Evolutionary conservation across 108 stramenopile genomes (phyloP), one percentile per base, ranked within the genome.

Genomic region (Nannochloropsis granulata): DNA sequence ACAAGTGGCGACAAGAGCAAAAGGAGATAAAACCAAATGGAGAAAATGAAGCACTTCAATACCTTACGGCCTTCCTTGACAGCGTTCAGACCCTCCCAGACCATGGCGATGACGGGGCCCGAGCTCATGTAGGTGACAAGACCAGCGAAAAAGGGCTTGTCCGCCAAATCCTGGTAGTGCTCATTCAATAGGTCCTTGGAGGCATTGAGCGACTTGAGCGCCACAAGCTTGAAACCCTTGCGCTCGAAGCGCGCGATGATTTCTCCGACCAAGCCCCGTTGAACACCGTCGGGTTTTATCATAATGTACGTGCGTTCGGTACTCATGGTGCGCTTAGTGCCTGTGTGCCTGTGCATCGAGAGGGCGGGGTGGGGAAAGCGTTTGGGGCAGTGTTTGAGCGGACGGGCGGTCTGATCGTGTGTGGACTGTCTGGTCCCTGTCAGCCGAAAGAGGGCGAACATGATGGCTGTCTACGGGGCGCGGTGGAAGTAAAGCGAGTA

Each of bases 251-350:
- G 96, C 83, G 91, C 92, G 93, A 98, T 95, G 92, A 99, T 97
- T 88, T 99, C 96, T 56, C 97, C 97, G 79, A 97, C 93, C 78
- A 98, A 91, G 85, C 95, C 95, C 86, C 98, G 94, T 90, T 97
- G 96, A 85, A 99, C 98, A 81, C 97, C 98, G 88, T 99, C 98
- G 34, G 98, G 98, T 93, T 99, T 97, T 93, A 96, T 93, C 95
- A 95, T 94, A 83, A 96, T 90, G 90, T 94, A 95, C 24, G 93
- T 95, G 79, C 94, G 92, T 89, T 95, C 95, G 79, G 91, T 93
- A 34, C 43, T 82, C 56, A 43, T 44, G 25, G n/a, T 82, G 82
- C 5, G 34, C 34, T 34, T 34, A 34, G 5, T 34, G 34, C 34
- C 34, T 34, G 34, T 34, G 34, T 34, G 34, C 34, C 34, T 34